Evolutionary conservation across 179 eudicot genomes (phyloP).

Genomic region (Carnegiea gigantea): DNA sequence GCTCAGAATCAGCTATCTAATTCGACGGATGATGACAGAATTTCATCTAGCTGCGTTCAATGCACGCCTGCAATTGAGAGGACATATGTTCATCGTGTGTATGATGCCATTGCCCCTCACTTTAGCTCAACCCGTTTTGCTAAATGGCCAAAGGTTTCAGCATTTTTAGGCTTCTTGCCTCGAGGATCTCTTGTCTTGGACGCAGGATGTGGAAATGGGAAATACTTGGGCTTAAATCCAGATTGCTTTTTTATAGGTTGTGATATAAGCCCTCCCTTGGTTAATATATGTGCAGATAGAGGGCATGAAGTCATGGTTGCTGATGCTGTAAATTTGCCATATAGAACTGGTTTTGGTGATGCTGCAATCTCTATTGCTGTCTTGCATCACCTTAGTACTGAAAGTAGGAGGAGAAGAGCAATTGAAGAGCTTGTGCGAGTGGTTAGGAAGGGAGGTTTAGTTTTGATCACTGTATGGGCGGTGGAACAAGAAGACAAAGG

Average conservation of each 20-base stretch:
- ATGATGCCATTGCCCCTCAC: conserved; percentile 97
- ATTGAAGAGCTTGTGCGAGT: conserved; percentile 85
- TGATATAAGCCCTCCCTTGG: conserved; percentile 76
- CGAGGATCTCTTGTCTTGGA: conserved; percentile 77
- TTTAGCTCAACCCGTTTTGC: conserved; percentile 96
- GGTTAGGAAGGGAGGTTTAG: conserved; percentile 73
- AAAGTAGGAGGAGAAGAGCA: conserved; percentile 72
- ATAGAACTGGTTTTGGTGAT: conserved; percentile 73
- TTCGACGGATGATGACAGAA: conserved; percentile 12
- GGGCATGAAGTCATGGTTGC: conserved; percentile 88
- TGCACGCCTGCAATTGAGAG: conserved; percentile 90
- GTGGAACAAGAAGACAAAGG: conserved; percentile 85
- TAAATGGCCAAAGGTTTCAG: conserved; percentile 93
- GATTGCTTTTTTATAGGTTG: conserved; percentile 77
- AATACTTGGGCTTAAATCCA: conserved; percentile 77
- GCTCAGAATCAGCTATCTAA: conserved; percentile 10
- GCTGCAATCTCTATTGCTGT: conserved; percentile 96
- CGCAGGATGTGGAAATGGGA: conserved; percentile 98
- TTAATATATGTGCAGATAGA: conserved; percentile 72
- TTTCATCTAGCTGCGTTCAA: conserved; percentile 37
- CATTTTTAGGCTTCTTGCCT: conserved; percentile 66
- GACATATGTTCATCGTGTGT: conserved; percentile 86
- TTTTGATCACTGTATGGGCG: conserved; percentile 94
- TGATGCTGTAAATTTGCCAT: conserved; percentile 93
- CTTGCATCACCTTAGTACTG: conserved; percentile 86